phyloP scores from a whole-genome alignment of 2,329 filamentous ascomycete species.

The Myotisia sp. region DNA sequence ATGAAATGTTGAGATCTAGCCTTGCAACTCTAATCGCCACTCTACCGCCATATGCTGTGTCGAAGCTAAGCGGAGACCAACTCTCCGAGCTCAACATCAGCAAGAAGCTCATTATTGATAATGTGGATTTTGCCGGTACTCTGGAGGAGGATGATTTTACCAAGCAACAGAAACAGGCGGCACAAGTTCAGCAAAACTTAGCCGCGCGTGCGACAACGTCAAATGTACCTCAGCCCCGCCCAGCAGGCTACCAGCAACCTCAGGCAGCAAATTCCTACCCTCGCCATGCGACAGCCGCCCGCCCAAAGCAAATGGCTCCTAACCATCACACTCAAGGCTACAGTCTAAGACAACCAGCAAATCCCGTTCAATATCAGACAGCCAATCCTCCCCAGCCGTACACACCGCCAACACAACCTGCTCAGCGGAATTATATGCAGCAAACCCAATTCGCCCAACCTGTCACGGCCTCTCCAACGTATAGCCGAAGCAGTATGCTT shows the following conservation, averaged over 20 bases:
- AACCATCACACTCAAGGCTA: slow-evolving; percentile 23
- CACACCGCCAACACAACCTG: slow-evolving; percentile 20
- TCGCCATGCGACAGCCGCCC: slow-evolving; percentile 16
- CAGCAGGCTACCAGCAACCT: slow-evolving; percentile 19
- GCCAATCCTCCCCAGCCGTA: slow-evolving; percentile 18
- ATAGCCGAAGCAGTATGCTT: slow-evolving; percentile 22
- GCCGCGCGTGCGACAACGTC: slow-evolving; percentile 24
- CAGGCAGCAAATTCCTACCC: slow-evolving; percentile 20
- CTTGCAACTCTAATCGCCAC: slow-evolving; percentile 58
- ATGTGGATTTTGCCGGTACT: slow-evolving; percentile 58
- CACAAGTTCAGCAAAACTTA: slow-evolving; percentile 20
- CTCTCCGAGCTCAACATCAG: slow-evolving; percentile 71
- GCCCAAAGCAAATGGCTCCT: slow-evolving; percentile 16
- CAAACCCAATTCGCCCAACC: slow-evolving; percentile 24
- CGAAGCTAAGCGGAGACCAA: slow-evolving; percentile 74
- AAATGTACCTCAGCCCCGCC: slow-evolving; percentile 13
- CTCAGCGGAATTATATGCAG: slow-evolving; percentile 24
- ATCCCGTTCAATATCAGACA: slow-evolving; percentile 22
- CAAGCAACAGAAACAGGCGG: slow-evolving; percentile 33
- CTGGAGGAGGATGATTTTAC: slow-evolving; percentile 70
- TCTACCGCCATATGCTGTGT: slow-evolving; percentile 70
- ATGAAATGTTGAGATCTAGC: slow-evolving; percentile 61
- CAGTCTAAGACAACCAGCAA: slow-evolving; percentile 19
- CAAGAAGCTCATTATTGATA: slow-evolving; percentile 59
- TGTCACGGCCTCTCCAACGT: slow-evolving; percentile 16